These are phyloP conservation scores for Miamiensis avidus DNA, from an alignment of 169 alveolate species.

Conservation along the genomic window DNA sequence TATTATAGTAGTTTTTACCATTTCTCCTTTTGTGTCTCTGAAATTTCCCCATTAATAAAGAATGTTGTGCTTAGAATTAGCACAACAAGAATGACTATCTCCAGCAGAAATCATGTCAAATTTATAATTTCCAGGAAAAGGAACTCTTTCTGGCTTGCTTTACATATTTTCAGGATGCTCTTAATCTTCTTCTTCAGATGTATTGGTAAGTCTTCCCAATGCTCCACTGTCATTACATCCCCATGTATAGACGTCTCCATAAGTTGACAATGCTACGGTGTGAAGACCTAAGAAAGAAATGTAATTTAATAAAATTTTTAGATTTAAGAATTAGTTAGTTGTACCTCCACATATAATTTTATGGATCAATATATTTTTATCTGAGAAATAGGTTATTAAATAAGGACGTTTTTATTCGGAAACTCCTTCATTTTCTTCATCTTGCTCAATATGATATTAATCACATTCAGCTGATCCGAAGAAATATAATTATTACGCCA, in stretches of 20 bases:
- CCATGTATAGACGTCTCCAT: conserved; percentile 19
- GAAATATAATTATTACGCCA: background rate
- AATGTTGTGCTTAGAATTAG: conserved; percentile 25
- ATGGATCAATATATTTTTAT: background rate
- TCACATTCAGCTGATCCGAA: background rate
- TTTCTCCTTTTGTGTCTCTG: conserved; percentile 38
- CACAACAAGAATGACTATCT: conserved; percentile 44
- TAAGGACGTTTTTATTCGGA: background rate
- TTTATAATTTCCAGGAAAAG: background rate
- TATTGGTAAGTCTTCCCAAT: conserved; percentile 19
- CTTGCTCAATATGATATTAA: background rate
- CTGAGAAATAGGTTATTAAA: background rate
- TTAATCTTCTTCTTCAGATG: background rate
- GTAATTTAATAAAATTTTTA: too few relatives aligned
- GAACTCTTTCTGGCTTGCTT: background rate
- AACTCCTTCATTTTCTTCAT: background rate
- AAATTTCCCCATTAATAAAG: conserved; percentile 47
- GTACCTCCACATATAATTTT: background rate
- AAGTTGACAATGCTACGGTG: conserved; percentile 7
- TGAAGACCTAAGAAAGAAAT: background rate
- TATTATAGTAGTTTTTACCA: conserved; percentile 16
- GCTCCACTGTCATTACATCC: conserved; percentile 37
- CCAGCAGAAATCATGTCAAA: conserved; percentile 47
- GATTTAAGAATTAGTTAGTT: too few relatives aligned
- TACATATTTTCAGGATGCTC: background rate